Conservation (phyloP, 2,329 filamentous ascomycete species). For the Talaromyces amestolkiae region DNA sequence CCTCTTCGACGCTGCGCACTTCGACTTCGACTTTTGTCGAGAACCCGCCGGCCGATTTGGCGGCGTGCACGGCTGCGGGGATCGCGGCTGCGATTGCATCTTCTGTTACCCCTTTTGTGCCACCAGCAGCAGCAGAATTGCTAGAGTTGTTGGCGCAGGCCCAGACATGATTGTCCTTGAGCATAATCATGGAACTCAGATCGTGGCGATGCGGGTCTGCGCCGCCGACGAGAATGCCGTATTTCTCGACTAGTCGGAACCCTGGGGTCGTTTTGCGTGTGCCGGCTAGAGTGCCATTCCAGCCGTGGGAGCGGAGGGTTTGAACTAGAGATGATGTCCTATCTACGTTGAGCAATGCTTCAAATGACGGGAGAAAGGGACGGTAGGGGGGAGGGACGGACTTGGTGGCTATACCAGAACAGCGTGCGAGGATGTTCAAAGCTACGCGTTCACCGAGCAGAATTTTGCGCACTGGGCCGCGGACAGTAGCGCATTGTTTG, state of each 20-base stretch:
- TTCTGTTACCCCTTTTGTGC: conserved; percentile 13
- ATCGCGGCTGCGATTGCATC: conserved; percentile 60
- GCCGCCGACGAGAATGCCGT: conserved; percentile 92
- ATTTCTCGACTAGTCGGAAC: conserved; percentile 94
- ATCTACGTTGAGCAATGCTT: not conserved
- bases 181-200: conserved; percentile 91
- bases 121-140: conserved; percentile 17
- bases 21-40: conserved; percentile 94
- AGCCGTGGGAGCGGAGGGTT: conserved; percentile 63
- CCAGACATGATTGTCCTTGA: conserved; percentile 99
- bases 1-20: conserved; percentile 82
- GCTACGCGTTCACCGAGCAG: conserved; percentile 92
- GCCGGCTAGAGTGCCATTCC: conserved; percentile 80
- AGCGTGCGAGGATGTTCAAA: conserved; percentile 83
- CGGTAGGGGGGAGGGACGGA: conserved; percentile 28
- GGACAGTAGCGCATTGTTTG: conserved; percentile 73
- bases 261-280: conserved; percentile 97
- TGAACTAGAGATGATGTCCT: conserved; percentile 43
- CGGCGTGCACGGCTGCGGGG: conserved; percentile 77
- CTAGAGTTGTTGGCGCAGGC: conserved; percentile 59
- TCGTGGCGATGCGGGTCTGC: conserved; percentile 91
- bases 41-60: conserved; percentile 82
- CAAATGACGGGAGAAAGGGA: not conserved
- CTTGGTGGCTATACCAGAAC: conserved; percentile 82
- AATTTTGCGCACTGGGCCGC: conserved; percentile 76